Percentiles rank a stretch among this genome's conserved stretches.
phyloP scores from a whole-genome alignment of 768 basidiomycete genomes.

The Pleurotus djamor region DNA sequence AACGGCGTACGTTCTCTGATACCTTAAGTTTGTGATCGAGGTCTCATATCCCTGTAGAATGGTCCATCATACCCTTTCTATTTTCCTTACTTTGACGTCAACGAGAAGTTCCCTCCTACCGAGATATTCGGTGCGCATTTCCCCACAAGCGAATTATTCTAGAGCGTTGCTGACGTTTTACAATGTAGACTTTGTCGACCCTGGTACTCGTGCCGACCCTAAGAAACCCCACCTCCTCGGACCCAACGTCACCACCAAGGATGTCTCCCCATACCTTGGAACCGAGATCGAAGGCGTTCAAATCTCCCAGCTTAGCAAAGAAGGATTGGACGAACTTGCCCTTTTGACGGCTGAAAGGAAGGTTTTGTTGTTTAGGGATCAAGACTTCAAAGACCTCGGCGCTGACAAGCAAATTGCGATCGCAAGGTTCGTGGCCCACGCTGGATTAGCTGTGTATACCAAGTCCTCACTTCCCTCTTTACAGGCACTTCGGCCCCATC shows the following conservation, averaged over 20 bases:
- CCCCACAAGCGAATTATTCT: neutral
- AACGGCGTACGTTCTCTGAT: neutral
- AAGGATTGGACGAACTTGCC: constrained; percentile 53
- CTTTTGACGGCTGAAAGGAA: constrained; percentile 51
- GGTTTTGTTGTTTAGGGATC: constrained; percentile 55
- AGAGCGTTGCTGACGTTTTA: neutral
- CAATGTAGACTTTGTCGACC: constrained; percentile 35
- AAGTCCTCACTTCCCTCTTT: neutral
- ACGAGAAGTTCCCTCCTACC: constrained; percentile 49
- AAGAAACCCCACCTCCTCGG: constrained; percentile 49
- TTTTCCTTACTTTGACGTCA: constrained; percentile 40
- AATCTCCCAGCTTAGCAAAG: constrained; percentile 47
- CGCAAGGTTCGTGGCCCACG: constrained; percentile 25
- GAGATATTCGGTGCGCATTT: constrained; percentile 39
- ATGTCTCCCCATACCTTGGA: constrained; percentile 51
- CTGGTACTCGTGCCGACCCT: constrained; percentile 45
- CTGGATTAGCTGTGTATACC: too few relatives aligned
- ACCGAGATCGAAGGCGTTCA: constrained; percentile 51
- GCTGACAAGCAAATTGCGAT: constrained; percentile 53
- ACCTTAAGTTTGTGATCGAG: neutral
- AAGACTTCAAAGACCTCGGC: constrained; percentile 59
- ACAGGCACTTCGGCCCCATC: constrained; percentile 43
- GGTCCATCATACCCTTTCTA: constrained; percentile 49
- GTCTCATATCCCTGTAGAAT: constrained; percentile 14
- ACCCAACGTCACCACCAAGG: constrained; percentile 28